These are phyloP conservation scores for Aspergillus nomiae DNA, from an alignment of 2,329 filamentous ascomycete species.

Conservation along the genomic window DNA sequence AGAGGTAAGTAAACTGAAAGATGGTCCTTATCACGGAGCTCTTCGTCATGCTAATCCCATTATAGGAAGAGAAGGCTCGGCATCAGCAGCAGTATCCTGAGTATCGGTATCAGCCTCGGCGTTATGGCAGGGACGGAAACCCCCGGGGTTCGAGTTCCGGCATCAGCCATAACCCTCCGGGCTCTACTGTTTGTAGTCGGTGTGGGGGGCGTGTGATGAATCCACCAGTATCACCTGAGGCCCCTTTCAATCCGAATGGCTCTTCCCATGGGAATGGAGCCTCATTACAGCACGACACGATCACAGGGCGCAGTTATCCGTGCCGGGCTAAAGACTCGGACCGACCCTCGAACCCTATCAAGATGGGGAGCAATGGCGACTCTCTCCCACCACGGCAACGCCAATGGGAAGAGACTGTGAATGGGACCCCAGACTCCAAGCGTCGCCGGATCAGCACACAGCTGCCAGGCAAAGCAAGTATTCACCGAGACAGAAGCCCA, in stretches of 20 bases:
- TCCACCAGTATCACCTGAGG: conserved; percentile 44
- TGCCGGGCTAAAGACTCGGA: conserved; percentile 26
- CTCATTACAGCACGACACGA: conserved; percentile 32
- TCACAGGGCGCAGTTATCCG: conserved; percentile 25
- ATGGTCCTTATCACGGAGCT: neutral
- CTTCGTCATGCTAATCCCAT: conserved; percentile 6
- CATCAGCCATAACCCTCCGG: conserved; percentile 39
- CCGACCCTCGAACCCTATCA: conserved; percentile 27
- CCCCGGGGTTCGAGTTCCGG: conserved; percentile 37
- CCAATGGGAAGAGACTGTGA: conserved; percentile 36
- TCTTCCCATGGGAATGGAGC: conserved; percentile 33
- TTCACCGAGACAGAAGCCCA: conserved; percentile 41
- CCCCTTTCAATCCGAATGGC: conserved; percentile 41
- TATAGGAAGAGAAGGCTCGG: conserved; percentile 79
- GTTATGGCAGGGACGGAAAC: conserved; percentile 59
- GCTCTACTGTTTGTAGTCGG: conserved; percentile 41
- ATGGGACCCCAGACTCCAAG: conserved; percentile 60
- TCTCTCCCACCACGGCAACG: conserved; percentile 25
- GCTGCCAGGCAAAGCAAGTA: conserved; percentile 40
- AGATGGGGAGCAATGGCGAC: conserved; percentile 26
- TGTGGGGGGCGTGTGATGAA: conserved; percentile 54
- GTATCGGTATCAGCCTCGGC: conserved; percentile 89
- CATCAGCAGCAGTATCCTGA: conserved; percentile 89
- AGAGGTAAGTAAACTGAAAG: conserved; percentile 58
- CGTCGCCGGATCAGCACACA: conserved; percentile 61